A percentile compares a stretch with the other conserved stretches of the same genome.
Evolutionary conservation across 2,329 filamentous ascomycete species (phyloP).

Genomic region (Monosporascus sp.): DNA sequence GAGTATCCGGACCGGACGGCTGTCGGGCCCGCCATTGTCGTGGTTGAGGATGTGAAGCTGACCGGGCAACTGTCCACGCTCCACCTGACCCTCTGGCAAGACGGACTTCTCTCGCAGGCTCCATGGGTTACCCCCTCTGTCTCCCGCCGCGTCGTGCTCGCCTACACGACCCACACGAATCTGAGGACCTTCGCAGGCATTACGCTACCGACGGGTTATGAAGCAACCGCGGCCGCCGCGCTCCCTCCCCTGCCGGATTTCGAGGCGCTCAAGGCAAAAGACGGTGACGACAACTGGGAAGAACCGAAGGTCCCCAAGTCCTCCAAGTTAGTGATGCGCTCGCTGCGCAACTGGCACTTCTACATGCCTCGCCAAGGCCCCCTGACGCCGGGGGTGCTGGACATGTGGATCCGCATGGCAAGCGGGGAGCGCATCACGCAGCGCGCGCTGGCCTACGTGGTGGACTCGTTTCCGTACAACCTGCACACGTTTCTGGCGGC

Average conservation of each 20-base stretch:
- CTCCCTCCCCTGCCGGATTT: constrained; percentile 13
- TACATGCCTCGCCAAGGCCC: constrained; percentile 9
- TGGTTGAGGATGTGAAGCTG: constrained; percentile 20
- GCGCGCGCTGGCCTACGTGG: constrained; percentile 52
- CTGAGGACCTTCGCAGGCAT: constrained; percentile 6
- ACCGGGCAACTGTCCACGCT: constrained; percentile 15
- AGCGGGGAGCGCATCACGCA: constrained; percentile 57
- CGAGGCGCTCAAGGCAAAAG: constrained; percentile 3
- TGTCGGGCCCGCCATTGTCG: constrained; percentile 12
- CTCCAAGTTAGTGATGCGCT: constrained; percentile 9
- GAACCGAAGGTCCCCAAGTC: constrained; percentile 1
- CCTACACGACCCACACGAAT: constrained; percentile 10
- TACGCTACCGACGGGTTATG: constrained; percentile 9
- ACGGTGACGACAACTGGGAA: constrained; percentile 16
- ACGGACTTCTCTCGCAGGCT: constrained; percentile 5
- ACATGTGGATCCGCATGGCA: constrained; percentile 58
- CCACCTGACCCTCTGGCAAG: constrained; percentile 20
- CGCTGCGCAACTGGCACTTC: constrained; percentile 13
- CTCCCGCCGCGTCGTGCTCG: constrained; percentile 8
- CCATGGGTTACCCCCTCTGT: constrained; percentile 10
- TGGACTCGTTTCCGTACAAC: constrained; percentile 61
- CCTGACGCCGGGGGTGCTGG: constrained; percentile 33
- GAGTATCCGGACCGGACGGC: constrained; percentile 13
- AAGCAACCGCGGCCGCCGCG: neutral
- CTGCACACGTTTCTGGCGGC: constrained; percentile 36